A percentile compares a stretch with the other conserved stretches of the same genome.
phyloP scores from a whole-genome alignment of 495 filamentous ascomycete genomes.

The Podospora didyma region DNA sequence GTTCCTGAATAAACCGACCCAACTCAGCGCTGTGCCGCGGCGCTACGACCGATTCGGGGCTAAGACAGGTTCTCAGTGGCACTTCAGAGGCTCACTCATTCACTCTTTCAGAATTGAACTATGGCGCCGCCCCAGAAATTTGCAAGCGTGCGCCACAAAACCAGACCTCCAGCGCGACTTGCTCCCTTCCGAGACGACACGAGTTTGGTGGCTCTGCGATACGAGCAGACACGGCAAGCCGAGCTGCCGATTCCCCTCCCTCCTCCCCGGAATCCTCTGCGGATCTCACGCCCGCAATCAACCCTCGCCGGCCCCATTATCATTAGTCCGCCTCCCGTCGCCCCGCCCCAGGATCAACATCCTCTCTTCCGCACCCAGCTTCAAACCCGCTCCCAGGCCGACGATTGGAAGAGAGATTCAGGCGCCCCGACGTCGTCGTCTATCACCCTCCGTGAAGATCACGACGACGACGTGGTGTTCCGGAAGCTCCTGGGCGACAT shows the following conservation, averaged over 20 bases:
- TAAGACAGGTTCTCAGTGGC: too few relatives aligned
- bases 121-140: constrained; percentile 32
- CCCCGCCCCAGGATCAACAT: constrained; percentile 44
- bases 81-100: too few relatives aligned
- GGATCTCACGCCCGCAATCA: constrained; percentile 26
- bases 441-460: constrained; percentile 42
- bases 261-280: constrained; percentile 34
- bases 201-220: constrained; percentile 48
- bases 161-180: constrained; percentile 26
- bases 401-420: constrained; percentile 48
- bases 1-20: constrained; percentile 15
- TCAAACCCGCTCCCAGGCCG: constrained; percentile 19
- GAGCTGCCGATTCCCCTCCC: constrained; percentile 54
- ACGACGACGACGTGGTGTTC: constrained; percentile 33
- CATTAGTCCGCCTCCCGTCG: constrained; percentile 35
- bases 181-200: constrained; percentile 44
- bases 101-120: too few relatives aligned
- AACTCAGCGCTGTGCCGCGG: background rate
- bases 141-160: constrained; percentile 32
- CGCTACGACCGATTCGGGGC: background rate
- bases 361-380: constrained; percentile 40
- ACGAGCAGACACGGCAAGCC: constrained; percentile 52
- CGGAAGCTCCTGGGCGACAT: constrained; percentile 31
- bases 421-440: constrained; percentile 48
- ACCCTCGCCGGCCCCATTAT: constrained; percentile 21